Evolutionary conservation across 2,329 filamentous ascomycete genomes (phyloP).

Genomic region (Pestalotiopsis sp.): DNA sequence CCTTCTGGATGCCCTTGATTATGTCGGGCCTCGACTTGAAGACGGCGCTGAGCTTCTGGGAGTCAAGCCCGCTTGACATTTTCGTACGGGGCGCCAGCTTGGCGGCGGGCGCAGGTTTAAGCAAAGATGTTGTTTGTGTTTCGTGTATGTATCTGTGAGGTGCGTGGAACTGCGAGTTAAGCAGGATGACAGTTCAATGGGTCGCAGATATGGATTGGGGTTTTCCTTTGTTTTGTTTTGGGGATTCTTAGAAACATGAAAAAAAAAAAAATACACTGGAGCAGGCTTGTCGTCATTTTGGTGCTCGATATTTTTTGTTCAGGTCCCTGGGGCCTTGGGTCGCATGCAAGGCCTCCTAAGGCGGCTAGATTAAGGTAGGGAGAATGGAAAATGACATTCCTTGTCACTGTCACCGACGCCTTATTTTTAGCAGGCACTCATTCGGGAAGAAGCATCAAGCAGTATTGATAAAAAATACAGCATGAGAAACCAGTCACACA

Average conservation of each 20-base stretch:
- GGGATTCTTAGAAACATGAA: background rate
- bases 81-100: background rate
- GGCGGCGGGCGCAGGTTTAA: background rate
- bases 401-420: no score
- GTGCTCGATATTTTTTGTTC: background rate
- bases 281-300: constrained; percentile 9
- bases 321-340: background rate
- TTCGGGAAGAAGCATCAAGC: no score
- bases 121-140: background rate
- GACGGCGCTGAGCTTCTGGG: constrained; percentile 50
- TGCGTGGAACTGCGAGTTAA: background rate
- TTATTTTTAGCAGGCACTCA: no score
- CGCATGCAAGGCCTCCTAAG: constrained; percentile 2
- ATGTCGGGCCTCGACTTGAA: constrained; percentile 61
- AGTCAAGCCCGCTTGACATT: constrained; percentile 51
- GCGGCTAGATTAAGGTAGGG: background rate
- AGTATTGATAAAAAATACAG: no score
- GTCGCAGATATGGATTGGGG: background rate
- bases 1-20: constrained; percentile 52
- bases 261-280: constrained; percentile 26
- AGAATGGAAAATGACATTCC: no score
- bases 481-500: no score
- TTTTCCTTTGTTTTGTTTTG: no score
- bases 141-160: background rate
- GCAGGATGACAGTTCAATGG: background rate